These are phyloP conservation scores for Mesostigma viride DNA, from an alignment of 139 green algal species.

Conservation along the genomic window DNA sequence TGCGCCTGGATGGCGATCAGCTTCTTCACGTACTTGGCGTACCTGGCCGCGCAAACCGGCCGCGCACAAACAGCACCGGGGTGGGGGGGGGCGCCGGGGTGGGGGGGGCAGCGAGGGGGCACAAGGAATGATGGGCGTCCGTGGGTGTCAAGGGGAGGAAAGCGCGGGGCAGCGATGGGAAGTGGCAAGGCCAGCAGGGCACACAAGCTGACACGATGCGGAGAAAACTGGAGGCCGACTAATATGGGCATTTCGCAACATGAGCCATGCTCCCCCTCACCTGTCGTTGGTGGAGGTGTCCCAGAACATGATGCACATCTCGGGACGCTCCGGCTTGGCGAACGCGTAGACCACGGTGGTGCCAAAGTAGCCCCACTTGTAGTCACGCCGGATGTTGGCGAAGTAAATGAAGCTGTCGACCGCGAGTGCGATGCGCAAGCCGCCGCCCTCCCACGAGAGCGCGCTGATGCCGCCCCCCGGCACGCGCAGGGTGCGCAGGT, in stretches of 20 bases:
- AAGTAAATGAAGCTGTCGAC: constrained; percentile 69
- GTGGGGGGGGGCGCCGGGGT: no score
- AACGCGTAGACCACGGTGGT: constrained; percentile 69
- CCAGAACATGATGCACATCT: constrained; percentile 70
- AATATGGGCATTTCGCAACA: no score
- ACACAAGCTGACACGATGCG: no score
- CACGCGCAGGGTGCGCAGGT: constrained; percentile 58
- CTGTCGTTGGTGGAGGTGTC: constrained; percentile 46
- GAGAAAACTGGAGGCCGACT: no score
- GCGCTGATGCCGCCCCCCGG: constrained; percentile 46
- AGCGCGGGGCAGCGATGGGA: no score
- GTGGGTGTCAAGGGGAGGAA: no score
- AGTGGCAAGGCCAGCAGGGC: no score
- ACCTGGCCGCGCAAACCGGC: constrained; percentile 8
- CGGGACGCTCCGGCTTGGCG: constrained; percentile 44
- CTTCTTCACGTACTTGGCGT: constrained; percentile 60
- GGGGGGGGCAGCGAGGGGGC: no score
- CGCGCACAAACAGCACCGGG: no score
- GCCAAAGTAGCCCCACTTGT: constrained; percentile 57
- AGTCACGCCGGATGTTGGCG: constrained; percentile 49
- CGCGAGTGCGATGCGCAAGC: constrained; percentile 52
- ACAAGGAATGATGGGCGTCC: no score
- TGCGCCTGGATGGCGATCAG: constrained; percentile 44
- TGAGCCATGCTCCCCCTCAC: not conserved
- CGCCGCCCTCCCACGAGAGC: constrained; percentile 58